Evolutionary conservation across 1,284 basidiomycete species (phyloP).

Genomic region (Tausonia pullulans): DNA sequence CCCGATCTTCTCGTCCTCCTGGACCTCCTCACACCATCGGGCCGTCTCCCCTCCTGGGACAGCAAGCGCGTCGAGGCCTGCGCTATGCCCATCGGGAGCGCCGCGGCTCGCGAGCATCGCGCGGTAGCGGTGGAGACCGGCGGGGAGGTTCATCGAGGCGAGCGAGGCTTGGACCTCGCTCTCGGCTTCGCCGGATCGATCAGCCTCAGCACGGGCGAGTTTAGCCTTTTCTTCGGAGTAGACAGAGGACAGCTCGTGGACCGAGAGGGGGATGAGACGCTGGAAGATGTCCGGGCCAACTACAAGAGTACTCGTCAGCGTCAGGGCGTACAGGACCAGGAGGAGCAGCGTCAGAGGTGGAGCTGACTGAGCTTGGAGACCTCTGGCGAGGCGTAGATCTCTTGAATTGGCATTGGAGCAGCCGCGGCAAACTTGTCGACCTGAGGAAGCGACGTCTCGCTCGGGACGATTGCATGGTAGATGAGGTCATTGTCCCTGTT

Average conservation of each 20-base stretch:
- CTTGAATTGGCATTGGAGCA: slow-evolving; percentile 78
- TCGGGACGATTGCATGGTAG: slow-evolving; percentile 86
- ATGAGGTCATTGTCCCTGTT: slow-evolving; percentile 92
- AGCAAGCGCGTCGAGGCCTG: slow-evolving; percentile 34
- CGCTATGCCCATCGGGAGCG: slow-evolving; percentile 30
- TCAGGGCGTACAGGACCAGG: too few species aligned
- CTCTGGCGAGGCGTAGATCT: slow-evolving; percentile 80
- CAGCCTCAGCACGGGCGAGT: slow-evolving; percentile 77
- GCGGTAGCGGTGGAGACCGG: slow-evolving; percentile 61
- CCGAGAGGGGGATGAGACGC: slow-evolving; percentile 78
- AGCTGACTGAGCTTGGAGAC: slow-evolving; percentile 61
- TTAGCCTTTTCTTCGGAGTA: slow-evolving; percentile 99
- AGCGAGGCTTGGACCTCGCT: slow-evolving; percentile 67
- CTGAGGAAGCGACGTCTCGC: slow-evolving; percentile 62
- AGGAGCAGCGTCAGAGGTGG: too few species aligned
- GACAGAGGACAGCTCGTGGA: slow-evolving; percentile 89
- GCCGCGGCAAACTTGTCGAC: slow-evolving; percentile 73
- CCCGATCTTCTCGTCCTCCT: slow-evolving; percentile 57
- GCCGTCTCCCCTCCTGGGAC: slow-evolving; percentile 62
- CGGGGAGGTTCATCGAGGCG: slow-evolving; percentile 71
- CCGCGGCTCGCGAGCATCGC: slow-evolving; percentile 56
- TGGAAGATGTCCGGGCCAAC: slow-evolving; percentile 88
- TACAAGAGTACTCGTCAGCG: neutral
- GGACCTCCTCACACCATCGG: slow-evolving; percentile 66
- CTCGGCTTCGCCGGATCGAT: slow-evolving; percentile 73